phyloP scores from a whole-genome alignment of 371 early-diverging fungal genomes.

The Mucor circinelloides region DNA sequence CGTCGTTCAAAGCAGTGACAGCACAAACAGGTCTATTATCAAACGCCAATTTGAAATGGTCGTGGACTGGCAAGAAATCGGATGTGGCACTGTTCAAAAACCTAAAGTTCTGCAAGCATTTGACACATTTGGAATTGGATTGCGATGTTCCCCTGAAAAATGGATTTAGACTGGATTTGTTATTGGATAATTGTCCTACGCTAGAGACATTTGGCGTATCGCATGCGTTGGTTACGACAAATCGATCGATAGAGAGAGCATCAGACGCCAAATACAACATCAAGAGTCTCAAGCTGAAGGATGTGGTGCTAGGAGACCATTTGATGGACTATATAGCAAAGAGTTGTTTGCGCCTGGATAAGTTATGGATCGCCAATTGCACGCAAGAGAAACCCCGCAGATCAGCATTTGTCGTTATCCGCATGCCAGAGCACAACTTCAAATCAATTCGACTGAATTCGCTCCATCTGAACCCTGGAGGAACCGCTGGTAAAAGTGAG shows the following conservation, averaged over 20 bases:
- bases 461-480: conserved; percentile 26
- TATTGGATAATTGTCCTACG: conserved; percentile 20
- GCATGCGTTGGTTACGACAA: conserved; percentile 18
- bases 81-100: conserved; percentile 22
- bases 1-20: conserved; percentile 20
- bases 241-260: conserved; percentile 5
- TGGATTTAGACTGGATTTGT: conserved; percentile 24
- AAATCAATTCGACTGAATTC: conserved; percentile 16
- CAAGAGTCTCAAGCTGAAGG: conserved; percentile 8
- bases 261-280: not conserved
- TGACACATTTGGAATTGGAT: conserved; percentile 20
- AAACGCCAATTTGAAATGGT: conserved; percentile 20
- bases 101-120: conserved; percentile 13
- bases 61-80: conserved; percentile 31
- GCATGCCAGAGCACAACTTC: conserved; percentile 31
- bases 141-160: conserved; percentile 27
- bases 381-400: conserved; percentile 22
- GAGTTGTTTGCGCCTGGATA: conserved; percentile 9
- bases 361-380: conserved; percentile 13
- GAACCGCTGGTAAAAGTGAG: conserved; percentile 10
- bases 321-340: conserved; percentile 28
- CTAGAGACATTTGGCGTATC: conserved; percentile 11
- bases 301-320: conserved; percentile 19
- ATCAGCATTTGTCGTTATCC: conserved; percentile 26
- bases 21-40: conserved; percentile 20